Conservation (phyloP, 179 eudicot genomes). For the Vitellaria paradoxa region DNA sequence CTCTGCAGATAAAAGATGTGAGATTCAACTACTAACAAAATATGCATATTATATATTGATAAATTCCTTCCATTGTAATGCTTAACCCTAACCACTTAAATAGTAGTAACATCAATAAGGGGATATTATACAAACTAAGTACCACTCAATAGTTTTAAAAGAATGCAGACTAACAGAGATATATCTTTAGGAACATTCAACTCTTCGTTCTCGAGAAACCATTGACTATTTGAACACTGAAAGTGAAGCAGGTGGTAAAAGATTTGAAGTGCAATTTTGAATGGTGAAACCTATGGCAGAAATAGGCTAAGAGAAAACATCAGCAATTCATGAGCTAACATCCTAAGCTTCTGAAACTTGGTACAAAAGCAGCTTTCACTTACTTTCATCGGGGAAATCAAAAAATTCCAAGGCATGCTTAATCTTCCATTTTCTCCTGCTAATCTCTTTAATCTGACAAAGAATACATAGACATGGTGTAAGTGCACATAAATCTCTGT, state of each 20-base stretch:
- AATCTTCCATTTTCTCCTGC: conserved; percentile 21
- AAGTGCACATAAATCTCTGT: background rate
- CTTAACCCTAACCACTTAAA: background rate
- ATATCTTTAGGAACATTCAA: background rate
- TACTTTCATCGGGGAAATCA: conserved; percentile 64
- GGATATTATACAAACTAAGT: no score
- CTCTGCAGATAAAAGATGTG: conserved; percentile 32
- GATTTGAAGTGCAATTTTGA: background rate
- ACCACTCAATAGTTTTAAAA: no score
- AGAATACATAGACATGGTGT: conserved; percentile 9
- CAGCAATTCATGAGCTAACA: background rate
- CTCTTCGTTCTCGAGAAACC: background rate
- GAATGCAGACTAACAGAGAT: background rate
- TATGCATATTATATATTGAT: no score
- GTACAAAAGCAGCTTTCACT: conserved; percentile 26
- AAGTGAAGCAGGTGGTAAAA: background rate
- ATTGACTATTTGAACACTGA: background rate
- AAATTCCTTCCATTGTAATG: background rate
- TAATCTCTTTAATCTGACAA: conserved; percentile 35
- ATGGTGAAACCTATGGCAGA: background rate
- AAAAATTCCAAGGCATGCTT: conserved; percentile 38
- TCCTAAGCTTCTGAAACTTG: background rate
- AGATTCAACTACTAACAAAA: background rate
- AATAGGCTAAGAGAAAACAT: background rate
- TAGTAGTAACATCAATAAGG: no score